These are phyloP conservation scores for Erodium maritimum DNA, from an alignment of 345 rosid species.

Conservation along the genomic window DNA sequence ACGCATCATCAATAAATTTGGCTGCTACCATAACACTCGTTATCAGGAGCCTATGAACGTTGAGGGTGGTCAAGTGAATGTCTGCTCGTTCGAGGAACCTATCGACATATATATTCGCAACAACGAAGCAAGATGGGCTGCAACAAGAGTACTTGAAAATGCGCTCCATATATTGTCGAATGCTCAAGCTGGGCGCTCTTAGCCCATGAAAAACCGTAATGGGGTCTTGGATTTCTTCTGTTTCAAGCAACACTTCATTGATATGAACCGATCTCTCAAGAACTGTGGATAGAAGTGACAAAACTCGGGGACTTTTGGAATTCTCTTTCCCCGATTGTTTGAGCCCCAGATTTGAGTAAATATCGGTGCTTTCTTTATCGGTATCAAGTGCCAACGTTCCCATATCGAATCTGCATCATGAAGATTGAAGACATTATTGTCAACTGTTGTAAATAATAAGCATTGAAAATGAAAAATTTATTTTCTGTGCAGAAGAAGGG, in stretches of 20 bases:
- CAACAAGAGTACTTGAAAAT: conserved; percentile 80
- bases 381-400: conserved; percentile 27
- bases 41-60: conserved; percentile 75
- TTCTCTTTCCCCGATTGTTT: conserved; percentile 31
- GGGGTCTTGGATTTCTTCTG: conserved; percentile 18
- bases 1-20: conserved; percentile 79
- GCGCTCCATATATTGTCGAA: conserved; percentile 59
- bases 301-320: conserved; percentile 31
- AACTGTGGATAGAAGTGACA: conserved; percentile 44
- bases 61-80: conserved; percentile 47
- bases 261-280: conserved; percentile 49
- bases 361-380: conserved; percentile 22
- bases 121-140: conserved; percentile 86
- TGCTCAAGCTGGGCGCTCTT: conserved; percentile 49
- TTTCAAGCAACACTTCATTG: conserved; percentile 28
- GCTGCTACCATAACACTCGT: conserved; percentile 79
- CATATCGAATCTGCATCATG: conserved; percentile 31
- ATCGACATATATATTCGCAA: conserved; percentile 63
- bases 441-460: too few species aligned
- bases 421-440: conserved; percentile 1
- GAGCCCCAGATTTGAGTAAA: conserved; percentile 54
- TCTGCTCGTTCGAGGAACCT: conserved; percentile 38
- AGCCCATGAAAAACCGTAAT: conserved; percentile 55
- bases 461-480: too few species aligned
- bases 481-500: too few species aligned